Conservation (phyloP, 176 grass and related monocot genomes). For the Triticum aestivum region IWGSC_CS_RefSeq_v2.1 NC_057795.1:124334373-124334872, state of each 20-base stretch:
- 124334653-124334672: not conserved
- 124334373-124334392: no score
- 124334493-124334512: not conserved
- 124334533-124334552: not conserved
- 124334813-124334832: conserved; percentile 70
- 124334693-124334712: not conserved
- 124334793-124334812: not conserved
- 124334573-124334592: not conserved
- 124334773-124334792: conserved; percentile 9
- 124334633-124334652: not conserved
- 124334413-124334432: no score
- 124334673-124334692: not conserved
- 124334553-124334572: not conserved
- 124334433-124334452: no score
- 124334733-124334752: not conserved
- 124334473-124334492: not conserved
- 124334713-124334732: conserved; percentile 1
- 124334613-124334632: not conserved
- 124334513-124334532: not conserved
- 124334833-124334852: conserved; percentile 84
- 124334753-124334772: not conserved
- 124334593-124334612: not conserved
- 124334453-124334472: not conserved
- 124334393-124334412: no score
- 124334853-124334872: conserved; percentile 72